Evolutionary conservation across 306 rosid species (phyloP).

Genomic region (Benincasa hispida): DNA sequence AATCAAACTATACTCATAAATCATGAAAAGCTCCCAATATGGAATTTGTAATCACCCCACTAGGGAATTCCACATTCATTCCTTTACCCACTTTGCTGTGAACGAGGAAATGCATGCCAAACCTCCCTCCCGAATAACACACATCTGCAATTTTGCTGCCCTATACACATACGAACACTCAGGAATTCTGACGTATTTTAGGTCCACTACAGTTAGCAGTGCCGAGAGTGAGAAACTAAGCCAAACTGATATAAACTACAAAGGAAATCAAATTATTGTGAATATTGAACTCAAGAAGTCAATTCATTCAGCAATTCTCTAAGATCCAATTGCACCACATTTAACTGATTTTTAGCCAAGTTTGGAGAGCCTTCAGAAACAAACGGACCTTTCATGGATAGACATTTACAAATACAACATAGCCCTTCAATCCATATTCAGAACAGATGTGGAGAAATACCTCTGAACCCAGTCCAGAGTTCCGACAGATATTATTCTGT

Average conservation of each 20-base stretch:
- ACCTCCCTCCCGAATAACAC: not conserved
- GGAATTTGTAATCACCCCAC: not conserved
- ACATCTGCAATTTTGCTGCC: not conserved
- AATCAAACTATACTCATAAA: not conserved
- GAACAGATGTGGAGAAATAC: conserved; percentile 16
- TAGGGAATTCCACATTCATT: not conserved
- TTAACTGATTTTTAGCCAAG: not conserved
- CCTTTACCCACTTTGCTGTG: not conserved
- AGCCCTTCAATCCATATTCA: not conserved
- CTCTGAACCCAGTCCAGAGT: conserved; percentile 87
- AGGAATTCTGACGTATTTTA: not conserved
- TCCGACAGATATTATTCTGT: conserved; percentile 68
- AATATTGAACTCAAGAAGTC: not conserved
- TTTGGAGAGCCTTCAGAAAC: not conserved
- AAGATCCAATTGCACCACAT: not conserved
- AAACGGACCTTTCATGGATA: not conserved
- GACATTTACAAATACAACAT: not conserved
- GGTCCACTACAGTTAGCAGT: not conserved
- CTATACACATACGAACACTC: not conserved
- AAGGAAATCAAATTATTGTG: too few species aligned
- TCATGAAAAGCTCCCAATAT: not conserved
- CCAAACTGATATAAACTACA: not conserved
- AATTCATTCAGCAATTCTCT: not conserved
- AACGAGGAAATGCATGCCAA: not conserved
- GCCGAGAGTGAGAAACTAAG: not conserved